Conservation (phyloP, 352 stramenopile species). For the Phytophthora sp. region DNA sequence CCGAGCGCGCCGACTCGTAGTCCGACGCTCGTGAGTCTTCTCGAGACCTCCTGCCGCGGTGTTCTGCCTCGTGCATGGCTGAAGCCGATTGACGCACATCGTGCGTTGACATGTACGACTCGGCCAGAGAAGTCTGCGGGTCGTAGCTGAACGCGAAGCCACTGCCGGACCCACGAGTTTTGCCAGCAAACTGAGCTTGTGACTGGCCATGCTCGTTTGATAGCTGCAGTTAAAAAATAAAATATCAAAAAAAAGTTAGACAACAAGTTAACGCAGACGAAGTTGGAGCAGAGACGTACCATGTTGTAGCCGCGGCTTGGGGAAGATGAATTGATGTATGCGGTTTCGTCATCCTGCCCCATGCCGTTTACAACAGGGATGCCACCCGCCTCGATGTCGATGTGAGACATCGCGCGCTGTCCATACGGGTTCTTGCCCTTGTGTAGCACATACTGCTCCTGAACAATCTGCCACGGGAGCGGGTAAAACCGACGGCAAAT, state of each 20-base stretch:
- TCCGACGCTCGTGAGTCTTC: conserved; percentile 78
- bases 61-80: conserved; percentile 70
- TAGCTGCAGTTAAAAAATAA: conserved; percentile 12
- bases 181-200: conserved; percentile 28
- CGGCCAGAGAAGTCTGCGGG: conserved; percentile 74
- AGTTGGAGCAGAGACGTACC: conserved; percentile 7
- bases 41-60: conserved; percentile 62
- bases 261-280: conserved; percentile 1
- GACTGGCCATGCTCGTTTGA: conserved; percentile 21
- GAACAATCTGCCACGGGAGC: conserved; percentile 80
- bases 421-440: conserved; percentile 37
- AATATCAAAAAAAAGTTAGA: conserved; percentile 6
- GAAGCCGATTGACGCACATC: conserved; percentile 59
- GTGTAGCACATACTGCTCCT: conserved; percentile 71
- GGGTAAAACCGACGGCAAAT: conserved; percentile 82
- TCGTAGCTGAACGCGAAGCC: conserved; percentile 88
- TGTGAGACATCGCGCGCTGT: conserved; percentile 28
- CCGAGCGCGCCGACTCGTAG: conserved; percentile 43
- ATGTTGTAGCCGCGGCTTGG: conserved; percentile 29
- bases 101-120: conserved; percentile 82
- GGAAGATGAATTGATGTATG: conserved; percentile 54
- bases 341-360: conserved; percentile 35
- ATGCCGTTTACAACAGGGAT: conserved; percentile 51
- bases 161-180: conserved; percentile 69
- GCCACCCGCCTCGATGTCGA: conserved; percentile 63